Conservation (phyloP, 768 basidiomycete genomes). For the Gloeophyllum trabeum region DNA sequence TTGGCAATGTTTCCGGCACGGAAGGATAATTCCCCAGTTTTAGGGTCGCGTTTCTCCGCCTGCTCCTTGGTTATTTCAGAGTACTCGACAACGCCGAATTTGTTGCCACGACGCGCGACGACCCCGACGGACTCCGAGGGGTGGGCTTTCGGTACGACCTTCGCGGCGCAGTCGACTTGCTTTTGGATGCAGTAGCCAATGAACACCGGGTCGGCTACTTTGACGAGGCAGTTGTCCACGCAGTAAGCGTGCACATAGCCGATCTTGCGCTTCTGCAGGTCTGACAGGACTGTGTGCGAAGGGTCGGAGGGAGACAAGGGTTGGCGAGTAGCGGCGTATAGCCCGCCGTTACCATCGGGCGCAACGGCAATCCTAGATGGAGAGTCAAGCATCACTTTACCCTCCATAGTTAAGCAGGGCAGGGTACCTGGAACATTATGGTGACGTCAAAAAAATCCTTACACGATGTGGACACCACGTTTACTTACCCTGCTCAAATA, state of each 20-base stretch:
- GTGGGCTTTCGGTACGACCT: conserved; percentile 85
- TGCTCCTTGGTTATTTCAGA: conserved; percentile 89
- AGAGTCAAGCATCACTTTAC: conserved; percentile 83
- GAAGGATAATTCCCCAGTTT: conserved; percentile 74
- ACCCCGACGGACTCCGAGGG: conserved; percentile 94
- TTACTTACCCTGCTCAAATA: conserved; percentile 99
- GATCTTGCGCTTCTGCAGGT: conserved; percentile 65
- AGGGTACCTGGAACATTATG: conserved; percentile 61
- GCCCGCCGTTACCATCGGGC: conserved; percentile 95
- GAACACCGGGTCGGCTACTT: conserved; percentile 95
- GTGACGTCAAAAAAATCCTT: not conserved
- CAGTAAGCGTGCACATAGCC: conserved; percentile 92
- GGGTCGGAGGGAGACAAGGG: conserved; percentile 52
- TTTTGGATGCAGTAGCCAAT: conserved; percentile 88
- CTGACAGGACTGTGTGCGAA: conserved; percentile 69
- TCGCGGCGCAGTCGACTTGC: conserved; percentile 85
- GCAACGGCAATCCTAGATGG: conserved; percentile 81
- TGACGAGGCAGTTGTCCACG: conserved; percentile 98
- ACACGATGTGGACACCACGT: conserved; percentile 10
- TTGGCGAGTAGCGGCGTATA: conserved; percentile 86
- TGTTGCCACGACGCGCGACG: conserved; percentile 72
- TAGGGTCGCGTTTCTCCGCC: conserved; percentile 60
- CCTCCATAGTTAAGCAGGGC: conserved; percentile 89
- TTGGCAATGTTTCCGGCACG: conserved; percentile 96
- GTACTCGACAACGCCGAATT: conserved; percentile 93